phyloP scores from a whole-genome alignment of 1,284 basidiomycete species.

The Ceratobasidium sp. region DNA sequence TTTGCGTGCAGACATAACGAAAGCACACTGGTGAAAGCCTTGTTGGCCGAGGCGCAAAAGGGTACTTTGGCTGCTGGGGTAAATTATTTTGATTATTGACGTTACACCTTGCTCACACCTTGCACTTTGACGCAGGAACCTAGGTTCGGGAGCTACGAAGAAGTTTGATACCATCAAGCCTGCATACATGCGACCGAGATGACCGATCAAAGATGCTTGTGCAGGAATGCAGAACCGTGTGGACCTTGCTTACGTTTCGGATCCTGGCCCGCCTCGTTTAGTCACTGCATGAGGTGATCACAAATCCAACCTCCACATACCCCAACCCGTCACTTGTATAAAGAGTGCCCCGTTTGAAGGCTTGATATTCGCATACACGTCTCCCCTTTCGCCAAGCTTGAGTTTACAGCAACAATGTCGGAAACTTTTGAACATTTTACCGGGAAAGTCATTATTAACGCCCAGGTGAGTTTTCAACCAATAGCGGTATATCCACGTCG shows the following conservation, averaged over 20 bases:
- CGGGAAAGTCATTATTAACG: slow-evolving; percentile 15
- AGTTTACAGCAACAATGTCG: slow-evolving; percentile 2
- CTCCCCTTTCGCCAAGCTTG: too few relatives aligned
- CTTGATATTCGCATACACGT: neutral
- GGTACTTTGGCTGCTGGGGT: slow-evolving; percentile 17
- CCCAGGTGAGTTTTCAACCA: neutral
- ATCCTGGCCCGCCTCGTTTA: too few relatives aligned
- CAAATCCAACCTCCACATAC: too few relatives aligned
- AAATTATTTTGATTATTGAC: neutral
- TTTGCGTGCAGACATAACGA: neutral
- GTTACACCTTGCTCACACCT: too few relatives aligned
- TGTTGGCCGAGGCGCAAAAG: neutral
- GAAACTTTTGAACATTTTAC: slow-evolving; percentile 18
- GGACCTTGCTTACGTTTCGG: too few relatives aligned
- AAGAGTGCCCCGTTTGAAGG: neutral
- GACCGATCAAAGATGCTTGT: too few relatives aligned
- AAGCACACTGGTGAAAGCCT: neutral
- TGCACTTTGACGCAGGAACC: neutral
- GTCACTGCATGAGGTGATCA: too few relatives aligned
- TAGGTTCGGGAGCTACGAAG: slow-evolving; percentile 3
- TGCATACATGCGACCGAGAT: too few relatives aligned
- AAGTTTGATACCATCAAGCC: too few relatives aligned
- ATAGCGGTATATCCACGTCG: neutral
- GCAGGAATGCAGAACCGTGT: too few relatives aligned
- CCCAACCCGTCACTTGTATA: neutral